Percentiles rank a stretch among this genome's conserved stretches.
Evolutionary conservation across 2,329 filamentous ascomycete species (phyloP).

Genomic region (Stagonosporopsis vannaccii): DNA sequence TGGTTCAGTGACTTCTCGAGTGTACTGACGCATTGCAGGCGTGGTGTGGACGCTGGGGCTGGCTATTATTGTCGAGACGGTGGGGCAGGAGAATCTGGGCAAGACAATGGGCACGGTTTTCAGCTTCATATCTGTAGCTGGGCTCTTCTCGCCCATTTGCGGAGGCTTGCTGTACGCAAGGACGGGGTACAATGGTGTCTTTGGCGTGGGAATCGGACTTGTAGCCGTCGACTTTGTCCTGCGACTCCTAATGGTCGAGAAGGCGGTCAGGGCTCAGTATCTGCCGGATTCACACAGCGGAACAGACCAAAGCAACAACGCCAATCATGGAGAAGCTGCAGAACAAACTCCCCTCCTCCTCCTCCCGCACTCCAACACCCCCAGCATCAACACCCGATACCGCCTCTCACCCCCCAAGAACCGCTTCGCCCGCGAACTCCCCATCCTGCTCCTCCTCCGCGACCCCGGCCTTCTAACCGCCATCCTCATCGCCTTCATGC

Average conservation of each 20-base stretch:
- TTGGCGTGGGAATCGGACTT: constrained; percentile 63
- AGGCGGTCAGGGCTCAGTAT: constrained; percentile 54
- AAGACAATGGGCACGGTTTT: constrained; percentile 69
- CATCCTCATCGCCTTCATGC: constrained; percentile 43
- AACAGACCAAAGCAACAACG: constrained; percentile 2
- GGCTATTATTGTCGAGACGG: constrained; percentile 66
- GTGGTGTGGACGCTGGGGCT: constrained; percentile 68
- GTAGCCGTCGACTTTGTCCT: constrained; percentile 66
- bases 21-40: constrained; percentile 42
- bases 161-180: constrained; percentile 68
- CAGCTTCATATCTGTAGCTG: constrained; percentile 65
- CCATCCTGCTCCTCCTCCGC: constrained; percentile 56
- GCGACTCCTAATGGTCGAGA: constrained; percentile 67
- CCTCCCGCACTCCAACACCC: constrained; percentile 14
- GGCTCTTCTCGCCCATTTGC: constrained; percentile 63
- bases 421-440: constrained; percentile 51
- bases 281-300: background rate
- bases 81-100: constrained; percentile 63
- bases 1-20: too few relatives aligned
- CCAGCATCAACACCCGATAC: constrained; percentile 45
- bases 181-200: constrained; percentile 66
- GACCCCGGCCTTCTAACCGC: constrained; percentile 43
- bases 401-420: constrained; percentile 54
- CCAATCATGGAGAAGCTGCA: constrained; percentile 25
- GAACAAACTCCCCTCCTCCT: constrained; percentile 41